A percentile compares a stretch with the other conserved stretches of the same genome.
phyloP scores from a whole-genome alignment of 2,329 filamentous ascomycete species.

The Penicillium decumbens region DNA sequence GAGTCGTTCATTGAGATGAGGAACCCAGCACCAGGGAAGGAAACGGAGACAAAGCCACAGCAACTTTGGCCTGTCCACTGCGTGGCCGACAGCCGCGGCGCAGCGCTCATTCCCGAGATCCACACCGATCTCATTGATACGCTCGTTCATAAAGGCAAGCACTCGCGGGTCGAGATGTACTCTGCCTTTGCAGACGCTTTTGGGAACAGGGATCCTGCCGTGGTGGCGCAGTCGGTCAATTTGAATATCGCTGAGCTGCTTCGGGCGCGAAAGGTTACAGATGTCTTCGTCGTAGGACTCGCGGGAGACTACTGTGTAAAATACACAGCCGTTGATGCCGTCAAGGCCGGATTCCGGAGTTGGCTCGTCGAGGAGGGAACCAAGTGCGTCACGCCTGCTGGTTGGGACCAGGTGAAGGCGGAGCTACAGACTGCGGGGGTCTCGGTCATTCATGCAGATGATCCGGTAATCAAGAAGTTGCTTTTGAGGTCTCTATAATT shows the following conservation, averaged over 20 bases:
- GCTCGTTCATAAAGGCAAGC: slow-evolving; percentile 72
- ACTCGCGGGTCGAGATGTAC: slow-evolving; percentile 81
- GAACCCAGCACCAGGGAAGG: slow-evolving; percentile 47
- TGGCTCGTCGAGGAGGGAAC: slow-evolving; percentile 76
- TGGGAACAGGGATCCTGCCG: slow-evolving; percentile 39
- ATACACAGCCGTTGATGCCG: slow-evolving; percentile 72
- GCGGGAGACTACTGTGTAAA: slow-evolving; percentile 89
- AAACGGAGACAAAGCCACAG: slow-evolving; percentile 59
- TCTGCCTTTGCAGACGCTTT: slow-evolving; percentile 85
- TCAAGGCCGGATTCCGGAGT: slow-evolving; percentile 68
- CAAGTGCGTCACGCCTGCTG: slow-evolving; percentile 61
- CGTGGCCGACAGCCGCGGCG: slow-evolving; percentile 67
- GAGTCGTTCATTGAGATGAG: slow-evolving; percentile 58
- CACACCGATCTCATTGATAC: slow-evolving; percentile 55
- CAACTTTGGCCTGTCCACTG: slow-evolving; percentile 90
- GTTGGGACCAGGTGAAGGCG: slow-evolving; percentile 54
- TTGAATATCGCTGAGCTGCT: slow-evolving; percentile 61
- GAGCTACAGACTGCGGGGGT: slow-evolving; percentile 60
- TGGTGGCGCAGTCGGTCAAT: slow-evolving; percentile 35
- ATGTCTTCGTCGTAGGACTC: slow-evolving; percentile 81
- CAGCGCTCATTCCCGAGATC: slow-evolving; percentile 69
- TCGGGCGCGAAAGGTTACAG: slow-evolving; percentile 56
- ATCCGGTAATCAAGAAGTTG: slow-evolving; percentile 54
- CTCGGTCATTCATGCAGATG: slow-evolving; percentile 55
- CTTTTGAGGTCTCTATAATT: slow-evolving; percentile 1